Base-by-base conservation (phyloP, 2,329 filamentous ascomycete genomes). In the Ustilaginoidea virens region DNA sequence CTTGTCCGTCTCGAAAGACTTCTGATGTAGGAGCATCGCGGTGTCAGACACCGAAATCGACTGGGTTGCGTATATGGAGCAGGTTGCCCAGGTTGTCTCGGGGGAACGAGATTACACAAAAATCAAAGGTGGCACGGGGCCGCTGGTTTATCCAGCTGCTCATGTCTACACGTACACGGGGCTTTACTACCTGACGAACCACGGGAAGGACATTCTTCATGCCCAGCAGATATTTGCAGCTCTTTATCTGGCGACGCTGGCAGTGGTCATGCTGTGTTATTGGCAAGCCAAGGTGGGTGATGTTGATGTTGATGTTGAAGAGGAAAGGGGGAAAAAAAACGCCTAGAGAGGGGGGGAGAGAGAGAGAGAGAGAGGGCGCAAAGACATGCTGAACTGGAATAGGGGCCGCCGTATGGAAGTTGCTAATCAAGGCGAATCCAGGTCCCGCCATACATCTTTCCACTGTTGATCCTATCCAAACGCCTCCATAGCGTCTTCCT, bases 11-110 rank as follows among this genome's bases (percentile, higher is more conserved):
- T n/a, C n/a, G n/a, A n/a, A n/a, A n/a, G n/a, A n/a, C n/a, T n/a
- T 7, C 19, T 11, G 11, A 20, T 7, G 19, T 7, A 20, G 11
- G 11, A 20, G 11, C 7, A 20, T 11, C 19, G 11, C 19, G 11
- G 7, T 7, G 19, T 17, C 28, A 66, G 90, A 98, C 51, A 98
- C 90, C 24, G 90, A 98, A 54, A 98, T 98, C 46, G 90, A 98
- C 56, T 98, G 87, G 87, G 69, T 67, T 34, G 83, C 90, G 1
- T 98, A 98, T 54, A 96, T 98, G 86, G 69, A 94, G 50, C 90
- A 98, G 47, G 66, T 96, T 25, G 57, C 68, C 23, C 74, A 86
- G 42, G 90, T 79, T 46, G 58, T 86, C 25, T 64, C 70, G 12
- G 90, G 90, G 45, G 86, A 96, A 60, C 74, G 80, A 48, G 78